Evolutionary conservation across 1,284 basidiomycete genomes (phyloP), one percentile per base, ranked within the genome.

Genomic region (Apiotrichum montevideense): DNA sequence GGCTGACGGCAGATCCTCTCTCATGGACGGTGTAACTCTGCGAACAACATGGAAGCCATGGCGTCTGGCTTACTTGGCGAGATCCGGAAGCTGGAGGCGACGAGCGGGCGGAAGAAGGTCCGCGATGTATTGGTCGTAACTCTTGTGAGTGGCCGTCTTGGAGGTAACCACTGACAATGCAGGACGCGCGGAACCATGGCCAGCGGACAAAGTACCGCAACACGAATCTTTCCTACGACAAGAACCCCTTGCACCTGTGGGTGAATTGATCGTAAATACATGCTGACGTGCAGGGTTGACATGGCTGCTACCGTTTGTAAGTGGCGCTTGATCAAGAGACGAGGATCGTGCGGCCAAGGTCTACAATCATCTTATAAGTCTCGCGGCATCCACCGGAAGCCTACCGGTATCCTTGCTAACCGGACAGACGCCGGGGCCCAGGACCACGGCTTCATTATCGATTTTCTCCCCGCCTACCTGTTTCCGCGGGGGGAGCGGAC

Each of bases 131-230:
- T 78, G 1, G 66, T 77, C 1, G 68, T 77, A 14, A 75, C 74
- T 2, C 52, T 78, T 8, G 75, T 75, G 46, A 51, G 70, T 62
- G 37, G 8, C 9, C 29, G 29, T 29, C 8, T 13, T 39, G 37
- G 37, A 9, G 2, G 37, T 13, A 8, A 39, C 4, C 37, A 39
- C 37, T 39, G 37, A 39, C 37, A 4, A 9, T 8, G 13, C 13
- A 89, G 87, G 87, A 90, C 64, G 87, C 88, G 63, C 80, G 87
- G 2, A 90, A 90, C 66, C 88, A 90, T 62, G 88, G 88, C 6
- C 71, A 72, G 46, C 77, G 88, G 40, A 68, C 83, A n/a, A 71
- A 84, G 2, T 78, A 84, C 51, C 64, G 74, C n/a, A 74, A 71
- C 32, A 79, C 81, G 14, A 88, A 88, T 67, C 66, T 81, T 15